These are phyloP conservation scores for Quercus bicolor DNA, from an alignment of 306 rosid genomes.

Conservation along the genomic window DNA sequence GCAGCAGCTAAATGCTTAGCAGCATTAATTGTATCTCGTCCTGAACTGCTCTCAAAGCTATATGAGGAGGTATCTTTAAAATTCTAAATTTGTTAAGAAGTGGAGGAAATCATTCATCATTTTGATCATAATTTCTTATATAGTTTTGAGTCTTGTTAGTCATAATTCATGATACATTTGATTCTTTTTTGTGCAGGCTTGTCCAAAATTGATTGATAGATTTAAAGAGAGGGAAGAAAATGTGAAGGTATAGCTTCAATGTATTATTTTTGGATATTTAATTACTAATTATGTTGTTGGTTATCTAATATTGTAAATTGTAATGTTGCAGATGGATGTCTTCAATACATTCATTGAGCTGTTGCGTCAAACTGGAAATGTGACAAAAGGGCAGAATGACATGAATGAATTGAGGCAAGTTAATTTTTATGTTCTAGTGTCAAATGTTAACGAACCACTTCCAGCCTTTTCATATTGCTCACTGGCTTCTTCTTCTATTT, in stretches of 20 bases:
- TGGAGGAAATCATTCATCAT: background rate
- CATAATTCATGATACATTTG: constrained; percentile 16
- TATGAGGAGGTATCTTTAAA: constrained; percentile 77
- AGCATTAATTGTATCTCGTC: constrained; percentile 92
- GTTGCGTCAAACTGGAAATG: constrained; percentile 97
- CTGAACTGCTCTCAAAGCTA: constrained; percentile 86
- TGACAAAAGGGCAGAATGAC: constrained; percentile 89
- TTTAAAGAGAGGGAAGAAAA: constrained; percentile 98
- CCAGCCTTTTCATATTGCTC: background rate
- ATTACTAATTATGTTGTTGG: background rate
- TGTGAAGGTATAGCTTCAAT: constrained; percentile 67
- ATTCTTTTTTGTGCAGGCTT: constrained; percentile 58
- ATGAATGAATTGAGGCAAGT: constrained; percentile 78
- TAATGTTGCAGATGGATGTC: constrained; percentile 84
- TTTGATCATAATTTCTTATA: background rate
- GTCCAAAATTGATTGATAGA: constrained; percentile 95
- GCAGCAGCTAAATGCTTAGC: constrained; percentile 99
- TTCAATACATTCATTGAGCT: constrained; percentile 93
- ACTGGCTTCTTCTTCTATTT: background rate
- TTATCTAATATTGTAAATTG: constrained; percentile 35
- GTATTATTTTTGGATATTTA: constrained; percentile 10
- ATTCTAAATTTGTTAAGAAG: background rate
- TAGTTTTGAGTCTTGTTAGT: background rate
- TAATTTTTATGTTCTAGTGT: constrained; percentile 11
- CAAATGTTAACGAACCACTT: background rate